Percentiles rank a stretch among this genome's conserved stretches.
Evolutionary conservation across 169 alveolate species (phyloP).

Genomic region (Cryptosporidium baileyi): DNA sequence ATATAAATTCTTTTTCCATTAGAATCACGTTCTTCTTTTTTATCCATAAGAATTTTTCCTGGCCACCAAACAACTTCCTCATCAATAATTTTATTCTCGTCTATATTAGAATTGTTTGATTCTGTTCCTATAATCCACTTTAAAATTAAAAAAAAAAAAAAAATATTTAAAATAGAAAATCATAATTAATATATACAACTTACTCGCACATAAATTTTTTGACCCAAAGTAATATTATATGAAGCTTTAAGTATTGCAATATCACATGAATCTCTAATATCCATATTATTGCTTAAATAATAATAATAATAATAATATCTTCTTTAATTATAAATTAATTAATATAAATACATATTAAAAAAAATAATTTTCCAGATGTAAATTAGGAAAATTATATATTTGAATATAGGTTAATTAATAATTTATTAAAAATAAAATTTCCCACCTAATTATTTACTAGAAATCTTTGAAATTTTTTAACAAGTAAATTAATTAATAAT

Average conservation of each 20-base stretch:
- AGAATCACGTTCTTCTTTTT: constrained; percentile 28
- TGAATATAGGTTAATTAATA: no score
- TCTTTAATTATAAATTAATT: no score
- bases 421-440: no score
- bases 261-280: constrained; percentile 56
- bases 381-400: no score
- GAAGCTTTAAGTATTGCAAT: constrained; percentile 46
- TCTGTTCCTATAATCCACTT: constrained; percentile 54
- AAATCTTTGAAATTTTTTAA: no score
- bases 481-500: no score
- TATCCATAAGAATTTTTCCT: neutral
- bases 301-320: no score
- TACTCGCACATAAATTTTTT: constrained; percentile 45
- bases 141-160: neutral
- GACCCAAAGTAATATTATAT: constrained; percentile 10
- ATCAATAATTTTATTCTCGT: neutral
- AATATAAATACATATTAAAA: no score
- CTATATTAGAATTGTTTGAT: neutral
- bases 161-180: neutral
- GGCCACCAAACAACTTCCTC: constrained; percentile 67
- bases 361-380: no score
- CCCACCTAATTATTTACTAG: no score
- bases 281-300: no score
- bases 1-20: constrained; percentile 48
- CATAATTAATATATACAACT: neutral